phyloP scores from a whole-genome alignment of 495 filamentous ascomycete genomes.

The Penicillium longicatenatum region DNA sequence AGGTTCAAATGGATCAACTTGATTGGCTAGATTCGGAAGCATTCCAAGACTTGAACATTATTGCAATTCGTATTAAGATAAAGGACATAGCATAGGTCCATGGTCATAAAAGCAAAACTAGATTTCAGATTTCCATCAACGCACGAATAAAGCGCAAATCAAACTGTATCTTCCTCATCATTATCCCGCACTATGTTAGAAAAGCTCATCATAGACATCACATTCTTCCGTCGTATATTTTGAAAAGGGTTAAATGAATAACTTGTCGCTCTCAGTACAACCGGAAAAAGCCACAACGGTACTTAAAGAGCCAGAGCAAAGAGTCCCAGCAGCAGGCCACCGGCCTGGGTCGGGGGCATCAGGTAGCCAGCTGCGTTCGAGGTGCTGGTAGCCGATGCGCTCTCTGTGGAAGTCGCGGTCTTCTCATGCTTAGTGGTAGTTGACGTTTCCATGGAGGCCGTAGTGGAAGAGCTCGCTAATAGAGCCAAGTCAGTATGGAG shows the following conservation, averaged over 20 bases:
- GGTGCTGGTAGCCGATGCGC: constrained; percentile 13
- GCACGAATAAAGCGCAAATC: neutral
- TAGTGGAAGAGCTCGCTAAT: constrained; percentile 1
- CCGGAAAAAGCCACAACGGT: neutral
- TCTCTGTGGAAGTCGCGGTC: constrained; percentile 16
- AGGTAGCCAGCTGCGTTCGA: constrained; percentile 25
- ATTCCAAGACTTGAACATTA: neutral
- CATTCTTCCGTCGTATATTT: constrained; percentile 6
- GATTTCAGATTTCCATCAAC: constrained; percentile 4
- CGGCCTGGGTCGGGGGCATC: constrained; percentile 32
- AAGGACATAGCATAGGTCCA: neutral
- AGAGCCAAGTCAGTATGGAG: neutral
- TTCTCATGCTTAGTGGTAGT: constrained; percentile 18
- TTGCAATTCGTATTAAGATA: constrained; percentile 6
- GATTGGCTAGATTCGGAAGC: neutral
- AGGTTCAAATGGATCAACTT: neutral
- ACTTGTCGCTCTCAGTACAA: neutral
- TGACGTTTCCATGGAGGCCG: constrained; percentile 9
- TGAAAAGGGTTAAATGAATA: neutral
- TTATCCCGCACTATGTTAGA: constrained; percentile 1
- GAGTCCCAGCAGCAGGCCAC: constrained; percentile 29
- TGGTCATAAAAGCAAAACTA: neutral
- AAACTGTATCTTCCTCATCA: constrained; percentile 3
- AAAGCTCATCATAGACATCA: neutral
- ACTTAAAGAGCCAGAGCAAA: constrained; percentile 23